Base-by-base conservation (phyloP, 75 land plant species). In the Isoetes taiwanensis region DNA sequence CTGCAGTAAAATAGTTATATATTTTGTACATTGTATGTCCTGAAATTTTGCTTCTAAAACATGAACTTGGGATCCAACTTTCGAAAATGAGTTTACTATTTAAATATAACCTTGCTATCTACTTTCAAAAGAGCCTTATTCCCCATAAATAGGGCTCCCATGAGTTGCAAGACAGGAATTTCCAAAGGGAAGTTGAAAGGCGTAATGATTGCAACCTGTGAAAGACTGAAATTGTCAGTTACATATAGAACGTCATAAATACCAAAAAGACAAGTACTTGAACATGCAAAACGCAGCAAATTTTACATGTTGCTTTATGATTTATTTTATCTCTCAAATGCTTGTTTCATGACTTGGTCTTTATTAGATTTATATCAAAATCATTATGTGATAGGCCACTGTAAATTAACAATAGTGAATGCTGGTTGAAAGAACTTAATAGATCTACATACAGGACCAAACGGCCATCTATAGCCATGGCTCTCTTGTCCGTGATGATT, bases 61-160 rank as follows among this genome's bases (percentile, higher is more conserved):
- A n/a, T n/a, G n/a, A n/a, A n/a, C n/a, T n/a, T n/a, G n/a, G n/a
- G n/a, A n/a, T n/a, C n/a, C n/a, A n/a, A n/a, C n/a, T n/a, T n/a
- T n/a, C n/a, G n/a, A n/a, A n/a, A n/a, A n/a, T n/a, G n/a, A n/a
- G n/a, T n/a, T n/a, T n/a, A n/a, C n/a, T n/a, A n/a, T n/a, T n/a
- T 12, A 57, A 11, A 23, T 3, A 54, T 23, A 57, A 93, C 99
- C 90, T 94, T 94, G 77, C 96, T 94, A 74, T 94, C 99, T 73
- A 94, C 99, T 76, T 94, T 94, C 41, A 94, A 71, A 55, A 88
- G 21, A 28, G 99, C 90, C 58, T 94, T 88, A 69, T 94, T 94
- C 21, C 99, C 99, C 99, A 94, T 94, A 59, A 79, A 94, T n/a
- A 94, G 86, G 31, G 99, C 99, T 50, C 99, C 99, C 90, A 94